These are phyloP conservation scores for Neonectria magnoliae DNA, from an alignment of 2,329 filamentous ascomycete genomes.

Conservation along the genomic window DNA sequence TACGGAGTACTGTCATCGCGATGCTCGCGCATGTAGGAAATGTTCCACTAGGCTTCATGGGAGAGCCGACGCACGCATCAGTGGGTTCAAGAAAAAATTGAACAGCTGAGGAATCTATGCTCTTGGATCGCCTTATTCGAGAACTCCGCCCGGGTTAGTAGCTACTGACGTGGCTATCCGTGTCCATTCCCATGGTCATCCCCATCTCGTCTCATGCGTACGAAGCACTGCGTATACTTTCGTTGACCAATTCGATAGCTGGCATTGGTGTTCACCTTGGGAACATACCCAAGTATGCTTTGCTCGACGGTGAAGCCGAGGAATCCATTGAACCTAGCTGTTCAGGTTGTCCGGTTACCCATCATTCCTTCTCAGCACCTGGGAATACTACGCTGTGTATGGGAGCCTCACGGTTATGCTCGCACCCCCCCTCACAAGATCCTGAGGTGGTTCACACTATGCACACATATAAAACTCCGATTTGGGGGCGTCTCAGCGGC, in stretches of 20 bases:
- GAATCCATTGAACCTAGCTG: background rate
- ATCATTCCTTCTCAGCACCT: conserved; percentile 4
- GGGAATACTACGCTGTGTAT: background rate
- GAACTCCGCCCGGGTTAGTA: background rate
- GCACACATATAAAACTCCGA: conserved; percentile 7
- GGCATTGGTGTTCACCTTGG: background rate
- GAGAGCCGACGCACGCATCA: background rate
- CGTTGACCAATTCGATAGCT: background rate
- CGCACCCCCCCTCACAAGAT: conserved; percentile 1
- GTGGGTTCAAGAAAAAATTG: background rate
- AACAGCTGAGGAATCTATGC: background rate
- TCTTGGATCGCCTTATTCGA: background rate
- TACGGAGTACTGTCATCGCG: background rate
- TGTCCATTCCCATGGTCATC: background rate
- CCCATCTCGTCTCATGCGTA: background rate
- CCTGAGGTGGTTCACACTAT: background rate
- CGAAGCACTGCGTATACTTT: background rate
- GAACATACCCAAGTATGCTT: background rate
- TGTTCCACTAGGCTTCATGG: background rate
- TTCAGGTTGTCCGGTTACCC: background rate
- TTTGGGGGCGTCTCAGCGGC: conserved; percentile 1
- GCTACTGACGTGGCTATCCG: background rate
- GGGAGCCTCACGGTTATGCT: conserved; percentile 1
- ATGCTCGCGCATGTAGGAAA: background rate
- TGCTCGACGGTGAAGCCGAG: background rate